A percentile compares a stretch with the other conserved stretches of the same genome.
Evolutionary conservation across 1,139 yeast species (phyloP).

Genomic region (Groenewaldozyma auringiensis): DNA sequence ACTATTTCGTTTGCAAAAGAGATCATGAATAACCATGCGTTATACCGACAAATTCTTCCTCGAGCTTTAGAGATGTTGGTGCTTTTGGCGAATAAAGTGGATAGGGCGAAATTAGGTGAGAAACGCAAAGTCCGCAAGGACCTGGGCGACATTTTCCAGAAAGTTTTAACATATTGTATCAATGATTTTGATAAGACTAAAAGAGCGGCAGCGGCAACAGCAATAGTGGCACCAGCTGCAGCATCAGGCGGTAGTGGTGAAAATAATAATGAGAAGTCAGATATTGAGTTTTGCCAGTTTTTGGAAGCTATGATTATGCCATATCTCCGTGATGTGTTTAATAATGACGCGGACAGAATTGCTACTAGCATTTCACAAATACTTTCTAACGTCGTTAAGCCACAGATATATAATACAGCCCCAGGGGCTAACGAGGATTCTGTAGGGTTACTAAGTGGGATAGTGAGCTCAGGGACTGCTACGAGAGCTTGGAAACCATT

Average conservation of each 20-base stretch:
- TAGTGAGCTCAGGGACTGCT: constrained; percentile 12
- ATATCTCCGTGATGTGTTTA: constrained; percentile 35
- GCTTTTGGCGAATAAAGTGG: constrained; percentile 48
- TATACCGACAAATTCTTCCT: constrained; percentile 46
- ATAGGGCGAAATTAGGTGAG: constrained; percentile 53
- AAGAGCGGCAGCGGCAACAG: not conserved
- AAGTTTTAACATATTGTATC: constrained; percentile 40
- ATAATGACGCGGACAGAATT: constrained; percentile 41
- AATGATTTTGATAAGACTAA: not conserved
- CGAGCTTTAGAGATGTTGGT: constrained; percentile 45
- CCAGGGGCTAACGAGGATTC: constrained; percentile 21
- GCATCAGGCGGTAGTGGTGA: too few species aligned
- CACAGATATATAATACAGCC: constrained; percentile 31
- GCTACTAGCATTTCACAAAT: constrained; percentile 36
- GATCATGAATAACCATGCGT: constrained; percentile 40
- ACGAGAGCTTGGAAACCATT: constrained; percentile 34
- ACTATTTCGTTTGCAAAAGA: constrained; percentile 54
- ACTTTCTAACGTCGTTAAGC: constrained; percentile 35
- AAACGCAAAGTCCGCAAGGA: constrained; percentile 57
- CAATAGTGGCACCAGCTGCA: too few species aligned
- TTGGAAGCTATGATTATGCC: constrained; percentile 28
- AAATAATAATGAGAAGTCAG: not conserved
- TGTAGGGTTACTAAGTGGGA: constrained; percentile 22
- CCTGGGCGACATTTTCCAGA: constrained; percentile 53
- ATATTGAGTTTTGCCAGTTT: not conserved